Evolutionary conservation across 129 eudicot species (phyloP).

Genomic region (Daucus carota): DNA sequence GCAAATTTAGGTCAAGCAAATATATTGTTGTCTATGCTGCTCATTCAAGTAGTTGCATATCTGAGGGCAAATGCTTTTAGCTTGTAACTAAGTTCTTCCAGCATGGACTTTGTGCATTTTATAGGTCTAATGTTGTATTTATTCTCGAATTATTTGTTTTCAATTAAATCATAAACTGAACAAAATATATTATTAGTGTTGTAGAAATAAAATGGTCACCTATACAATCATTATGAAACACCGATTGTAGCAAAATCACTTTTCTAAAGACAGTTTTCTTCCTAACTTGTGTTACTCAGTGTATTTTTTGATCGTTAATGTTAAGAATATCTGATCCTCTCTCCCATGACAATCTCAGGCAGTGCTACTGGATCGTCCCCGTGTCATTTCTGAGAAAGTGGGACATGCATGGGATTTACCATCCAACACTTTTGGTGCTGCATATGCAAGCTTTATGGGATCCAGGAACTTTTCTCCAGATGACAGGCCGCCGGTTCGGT

Average conservation of each 20-base stretch:
- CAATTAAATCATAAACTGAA: neutral
- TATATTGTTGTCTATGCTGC: neutral
- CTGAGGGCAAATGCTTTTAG: neutral
- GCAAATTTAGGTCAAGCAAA: neutral
- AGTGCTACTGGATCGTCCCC: conserved; percentile 65
- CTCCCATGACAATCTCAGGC: conserved; percentile 29
- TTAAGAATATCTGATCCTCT: neutral
- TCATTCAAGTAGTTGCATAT: neutral
- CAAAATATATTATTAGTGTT: neutral
- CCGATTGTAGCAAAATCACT: neutral
- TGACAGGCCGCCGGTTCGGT: conserved; percentile 86
- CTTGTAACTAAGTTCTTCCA: neutral
- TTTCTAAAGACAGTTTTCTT: conserved; percentile 17
- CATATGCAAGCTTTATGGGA: conserved; percentile 93
- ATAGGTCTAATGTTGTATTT: neutral
- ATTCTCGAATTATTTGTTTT: neutral
- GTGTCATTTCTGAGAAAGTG: conserved; percentile 63
- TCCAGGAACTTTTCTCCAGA: conserved; percentile 94
- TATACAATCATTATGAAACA: neutral
- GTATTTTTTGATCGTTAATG: neutral
- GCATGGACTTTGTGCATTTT: neutral
- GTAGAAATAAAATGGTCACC: neutral
- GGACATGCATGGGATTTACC: conserved; percentile 93
- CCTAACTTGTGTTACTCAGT: neutral
- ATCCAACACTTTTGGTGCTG: conserved; percentile 82